These are phyloP conservation scores for Nigrograna mackinnonii DNA, from an alignment of 2,329 filamentous ascomycete genomes.

Conservation along the genomic window DNA sequence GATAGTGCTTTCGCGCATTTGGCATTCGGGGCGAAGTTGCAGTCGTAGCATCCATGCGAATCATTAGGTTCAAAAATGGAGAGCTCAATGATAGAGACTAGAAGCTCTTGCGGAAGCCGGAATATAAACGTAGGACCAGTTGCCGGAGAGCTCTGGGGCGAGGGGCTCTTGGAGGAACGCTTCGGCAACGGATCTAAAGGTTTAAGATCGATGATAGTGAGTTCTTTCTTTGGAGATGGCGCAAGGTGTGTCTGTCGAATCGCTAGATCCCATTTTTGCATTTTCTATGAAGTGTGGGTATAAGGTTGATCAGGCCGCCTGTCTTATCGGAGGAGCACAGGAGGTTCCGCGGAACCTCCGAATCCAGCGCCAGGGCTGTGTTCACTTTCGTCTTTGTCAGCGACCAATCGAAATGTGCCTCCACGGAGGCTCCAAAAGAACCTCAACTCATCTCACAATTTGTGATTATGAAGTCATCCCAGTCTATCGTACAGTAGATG, in stretches of 20 bases:
- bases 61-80: conserved; percentile 1
- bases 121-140: conserved; percentile 1
- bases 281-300: neutral
- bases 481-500: conserved; percentile 3
- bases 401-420: conserved; percentile 8
- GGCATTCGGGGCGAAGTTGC: conserved; percentile 2
- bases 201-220: neutral
- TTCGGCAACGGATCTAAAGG: neutral
- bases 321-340: neutral
- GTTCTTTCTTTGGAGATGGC: neutral
- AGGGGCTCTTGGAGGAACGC: neutral
- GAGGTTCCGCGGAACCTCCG: neutral
- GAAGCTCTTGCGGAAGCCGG: conserved; percentile 6
- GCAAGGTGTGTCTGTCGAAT: neutral
- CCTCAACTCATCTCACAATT: neutral
- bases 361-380: neutral
- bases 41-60: conserved; percentile 4
- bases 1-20: conserved; percentile 6
- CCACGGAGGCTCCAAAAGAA: conserved; percentile 9
- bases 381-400: conserved; percentile 9
- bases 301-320: neutral
- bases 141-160: neutral
- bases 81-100: conserved; percentile 5
- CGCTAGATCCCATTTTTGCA: neutral
- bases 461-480: conserved; percentile 2